Evolutionary conservation across 306 rosid genomes (phyloP).

Genomic region (Lathyrus sativus): DNA sequence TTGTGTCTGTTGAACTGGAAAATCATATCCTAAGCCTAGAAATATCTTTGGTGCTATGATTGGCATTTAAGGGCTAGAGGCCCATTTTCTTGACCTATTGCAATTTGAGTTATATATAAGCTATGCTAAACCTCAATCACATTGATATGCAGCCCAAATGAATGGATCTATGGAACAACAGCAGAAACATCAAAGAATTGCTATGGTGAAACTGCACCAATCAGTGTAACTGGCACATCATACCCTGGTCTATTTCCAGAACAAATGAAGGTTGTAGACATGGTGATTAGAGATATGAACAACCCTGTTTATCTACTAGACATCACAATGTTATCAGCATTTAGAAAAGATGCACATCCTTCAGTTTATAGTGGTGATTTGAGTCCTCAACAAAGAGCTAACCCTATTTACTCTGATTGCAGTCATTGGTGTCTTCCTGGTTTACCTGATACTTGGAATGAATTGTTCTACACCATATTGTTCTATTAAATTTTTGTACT

Average conservation of each 20-base stretch:
- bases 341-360: slow-evolving; percentile 87
- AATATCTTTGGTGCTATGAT: slow-evolving; percentile 10
- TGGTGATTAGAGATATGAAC: slow-evolving; percentile 69
- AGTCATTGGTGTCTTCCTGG: slow-evolving; percentile 99
- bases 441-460: slow-evolving; percentile 92
- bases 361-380: slow-evolving; percentile 87
- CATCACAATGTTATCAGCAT: slow-evolving; percentile 77
- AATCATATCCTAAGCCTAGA: slow-evolving; percentile 35
- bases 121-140: neutral
- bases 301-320: slow-evolving; percentile 67
- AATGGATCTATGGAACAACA: slow-evolving; percentile 57
- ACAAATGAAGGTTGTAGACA: slow-evolving; percentile 78
- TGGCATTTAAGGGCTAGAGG: neutral
- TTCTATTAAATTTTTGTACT: slow-evolving; percentile 45
- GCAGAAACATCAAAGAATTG: slow-evolving; percentile 63
- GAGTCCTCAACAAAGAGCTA: slow-evolving; percentile 72
- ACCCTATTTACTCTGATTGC: slow-evolving; percentile 76
- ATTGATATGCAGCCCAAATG: slow-evolving; percentile 65
- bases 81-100: neutral
- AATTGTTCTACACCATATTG: slow-evolving; percentile 67
- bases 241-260: slow-evolving; percentile 62
- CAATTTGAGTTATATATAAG: neutral
- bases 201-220: slow-evolving; percentile 79
- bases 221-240: slow-evolving; percentile 48
- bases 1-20: slow-evolving; percentile 27